These are phyloP conservation scores for Thraustochytrium striatum DNA, from an alignment of 352 stramenopile species.

Conservation along the genomic window DNA sequence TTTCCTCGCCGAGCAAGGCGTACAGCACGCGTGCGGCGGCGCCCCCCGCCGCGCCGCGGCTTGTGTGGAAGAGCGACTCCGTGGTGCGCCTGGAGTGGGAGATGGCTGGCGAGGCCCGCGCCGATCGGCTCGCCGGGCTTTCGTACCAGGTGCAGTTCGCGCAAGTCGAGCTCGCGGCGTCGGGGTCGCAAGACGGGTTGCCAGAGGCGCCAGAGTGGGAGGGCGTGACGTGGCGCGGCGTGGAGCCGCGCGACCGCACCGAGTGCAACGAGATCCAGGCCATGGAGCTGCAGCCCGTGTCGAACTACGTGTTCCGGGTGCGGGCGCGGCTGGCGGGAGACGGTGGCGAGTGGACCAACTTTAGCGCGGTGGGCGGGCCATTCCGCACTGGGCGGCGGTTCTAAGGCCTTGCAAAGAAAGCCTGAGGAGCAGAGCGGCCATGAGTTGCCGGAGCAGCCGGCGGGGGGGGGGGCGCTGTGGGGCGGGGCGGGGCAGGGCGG, in stretches of 20 bases:
- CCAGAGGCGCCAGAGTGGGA: not conserved
- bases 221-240: too few relatives aligned
- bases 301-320: constrained; percentile 24
- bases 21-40: not conserved
- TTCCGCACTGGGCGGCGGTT: too few relatives aligned
- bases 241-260: not conserved
- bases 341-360: constrained; percentile 24
- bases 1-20: not conserved
- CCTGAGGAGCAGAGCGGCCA: too few relatives aligned
- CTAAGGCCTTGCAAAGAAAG: too few relatives aligned
- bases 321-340: not conserved
- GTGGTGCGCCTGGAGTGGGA: constrained; percentile 33
- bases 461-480: too few relatives aligned
- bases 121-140: not conserved
- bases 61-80: constrained; percentile 3
- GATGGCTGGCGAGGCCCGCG: too few relatives aligned
- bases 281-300: constrained; percentile 39
- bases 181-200: not conserved
- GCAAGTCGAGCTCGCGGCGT: not conserved
- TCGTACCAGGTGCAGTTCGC: constrained; percentile 16
- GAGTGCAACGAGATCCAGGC: not conserved
- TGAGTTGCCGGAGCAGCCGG: too few relatives aligned
- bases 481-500: too few relatives aligned
- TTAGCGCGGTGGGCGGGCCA: too few relatives aligned
- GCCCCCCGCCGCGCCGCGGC: not conserved